Conservation (phyloP, 768 basidiomycete species). For the Tephrocybe sp. region DNA sequence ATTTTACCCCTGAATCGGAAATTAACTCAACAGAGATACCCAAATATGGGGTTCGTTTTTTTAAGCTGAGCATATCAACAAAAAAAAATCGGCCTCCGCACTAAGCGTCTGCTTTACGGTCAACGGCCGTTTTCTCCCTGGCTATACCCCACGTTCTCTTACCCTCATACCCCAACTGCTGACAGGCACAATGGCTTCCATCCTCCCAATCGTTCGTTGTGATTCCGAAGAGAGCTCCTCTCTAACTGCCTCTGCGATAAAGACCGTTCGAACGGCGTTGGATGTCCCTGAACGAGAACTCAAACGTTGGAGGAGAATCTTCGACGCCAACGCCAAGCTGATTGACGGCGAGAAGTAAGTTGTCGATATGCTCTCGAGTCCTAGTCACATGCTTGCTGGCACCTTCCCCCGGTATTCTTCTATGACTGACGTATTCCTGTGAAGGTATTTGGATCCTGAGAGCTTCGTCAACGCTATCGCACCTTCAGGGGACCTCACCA, state of each 20-base stretch:
- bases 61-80: conserved; percentile 30
- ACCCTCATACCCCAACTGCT: conserved; percentile 35
- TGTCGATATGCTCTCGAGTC: conserved; percentile 4
- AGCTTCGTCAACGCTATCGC: conserved; percentile 96
- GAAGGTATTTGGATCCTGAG: conserved; percentile 82
- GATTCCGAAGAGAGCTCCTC: conserved; percentile 51
- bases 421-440: conserved; percentile 15
- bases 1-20: conserved; percentile 10
- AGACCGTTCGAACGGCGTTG: conserved; percentile 67
- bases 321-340: conserved; percentile 81
- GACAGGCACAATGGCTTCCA: conserved; percentile 36
- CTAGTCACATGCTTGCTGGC: conserved; percentile 13
- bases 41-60: conserved; percentile 16
- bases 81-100: conserved; percentile 22
- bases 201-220: conserved; percentile 53
- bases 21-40: conserved; percentile 12
- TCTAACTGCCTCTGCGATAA: conserved; percentile 54
- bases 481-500: conserved; percentile 79
- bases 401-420: conserved; percentile 4
- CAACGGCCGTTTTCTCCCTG: conserved; percentile 1
- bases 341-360: conserved; percentile 82
- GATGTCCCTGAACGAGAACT: conserved; percentile 80
- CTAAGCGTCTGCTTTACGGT: conserved; percentile 3
- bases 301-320: conserved; percentile 85
- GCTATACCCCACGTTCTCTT: conserved; percentile 24